Evolutionary conservation across 768 basidiomycete genomes (phyloP).

Genomic region (Suillus plorans): DNA sequence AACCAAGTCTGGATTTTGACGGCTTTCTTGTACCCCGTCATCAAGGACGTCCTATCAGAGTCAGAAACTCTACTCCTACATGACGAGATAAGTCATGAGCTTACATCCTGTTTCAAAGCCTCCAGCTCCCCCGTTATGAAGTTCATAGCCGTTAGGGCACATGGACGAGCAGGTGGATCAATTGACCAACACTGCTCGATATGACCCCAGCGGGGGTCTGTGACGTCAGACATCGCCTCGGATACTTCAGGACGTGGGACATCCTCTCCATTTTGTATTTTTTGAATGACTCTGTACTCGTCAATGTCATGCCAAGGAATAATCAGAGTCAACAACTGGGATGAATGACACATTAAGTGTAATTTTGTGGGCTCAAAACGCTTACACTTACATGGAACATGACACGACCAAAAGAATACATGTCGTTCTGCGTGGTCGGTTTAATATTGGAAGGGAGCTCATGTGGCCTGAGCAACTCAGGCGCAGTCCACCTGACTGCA

Average conservation of each 20-base stretch:
- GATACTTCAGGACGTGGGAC: background rate
- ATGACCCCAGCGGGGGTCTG: background rate
- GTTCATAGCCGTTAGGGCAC: background rate
- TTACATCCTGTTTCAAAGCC: background rate
- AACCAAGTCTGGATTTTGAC: background rate
- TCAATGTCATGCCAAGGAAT: background rate
- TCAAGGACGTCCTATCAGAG: background rate
- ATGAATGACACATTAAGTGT: background rate
- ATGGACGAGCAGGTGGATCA: background rate
- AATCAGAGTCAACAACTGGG: background rate
- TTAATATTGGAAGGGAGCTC: constrained; percentile 6
- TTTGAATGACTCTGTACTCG: background rate
- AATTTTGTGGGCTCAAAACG: background rate
- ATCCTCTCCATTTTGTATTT: background rate
- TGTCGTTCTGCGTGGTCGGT: constrained; percentile 31
- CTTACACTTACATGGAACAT: constrained; percentile 10
- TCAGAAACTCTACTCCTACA: background rate
- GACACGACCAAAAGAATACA: constrained; percentile 38
- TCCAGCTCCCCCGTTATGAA: background rate
- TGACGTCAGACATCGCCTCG: background rate
- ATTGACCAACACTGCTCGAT: constrained; percentile 2
- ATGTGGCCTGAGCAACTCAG: constrained; percentile 29
- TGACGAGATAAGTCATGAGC: background rate
- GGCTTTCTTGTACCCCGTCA: background rate
- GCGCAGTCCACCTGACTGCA: constrained; percentile 4